Percentiles rank a stretch among this genome's conserved stretches.
These are phyloP conservation scores for Aspergillus felis DNA, from an alignment of 2,329 filamentous ascomycete genomes.

Conservation along the genomic window DNA sequence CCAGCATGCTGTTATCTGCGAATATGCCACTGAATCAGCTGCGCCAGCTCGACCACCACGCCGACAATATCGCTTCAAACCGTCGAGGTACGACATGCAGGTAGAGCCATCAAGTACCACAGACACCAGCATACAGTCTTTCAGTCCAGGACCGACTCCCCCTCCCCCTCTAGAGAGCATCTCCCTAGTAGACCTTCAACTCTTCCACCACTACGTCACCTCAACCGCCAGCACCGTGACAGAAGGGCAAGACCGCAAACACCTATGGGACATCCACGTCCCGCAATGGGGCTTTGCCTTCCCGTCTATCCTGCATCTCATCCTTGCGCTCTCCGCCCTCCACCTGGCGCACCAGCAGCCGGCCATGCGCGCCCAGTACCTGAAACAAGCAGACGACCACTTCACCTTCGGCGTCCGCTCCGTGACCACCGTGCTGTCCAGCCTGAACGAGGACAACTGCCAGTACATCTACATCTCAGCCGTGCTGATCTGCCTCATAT, in stretches of 20 bases:
- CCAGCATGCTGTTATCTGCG: conserved; percentile 26
- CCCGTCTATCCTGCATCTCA: conserved; percentile 31
- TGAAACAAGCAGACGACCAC: conserved; percentile 27
- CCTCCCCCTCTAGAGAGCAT: conserved; percentile 6
- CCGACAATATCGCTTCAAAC: conserved; percentile 15
- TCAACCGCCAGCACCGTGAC: conserved; percentile 23
- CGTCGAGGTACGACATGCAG: conserved; percentile 16
- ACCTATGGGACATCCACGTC: conserved; percentile 29
- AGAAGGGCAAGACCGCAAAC: conserved; percentile 17
- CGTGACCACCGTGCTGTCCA: conserved; percentile 25
- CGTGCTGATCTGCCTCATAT: conserved; percentile 29
- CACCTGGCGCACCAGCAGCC: conserved; percentile 24
- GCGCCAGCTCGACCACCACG: conserved; percentile 6
- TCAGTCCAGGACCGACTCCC: not conserved
- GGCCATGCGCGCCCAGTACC: conserved; percentile 14
- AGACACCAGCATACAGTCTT: not conserved
- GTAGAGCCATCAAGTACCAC: not conserved
- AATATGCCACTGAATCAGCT: conserved; percentile 12
- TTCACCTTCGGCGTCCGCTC: conserved; percentile 34
- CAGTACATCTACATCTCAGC: conserved; percentile 32
- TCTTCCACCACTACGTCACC: conserved; percentile 31
- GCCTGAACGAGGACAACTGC: conserved; percentile 24
- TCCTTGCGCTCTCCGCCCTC: conserved; percentile 28
- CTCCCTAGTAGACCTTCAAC: conserved; percentile 26
- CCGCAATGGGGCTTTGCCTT: conserved; percentile 27